Evolutionary conservation across 116 monocot species (phyloP).

Genomic region (Papilionanthe hybrid): DNA sequence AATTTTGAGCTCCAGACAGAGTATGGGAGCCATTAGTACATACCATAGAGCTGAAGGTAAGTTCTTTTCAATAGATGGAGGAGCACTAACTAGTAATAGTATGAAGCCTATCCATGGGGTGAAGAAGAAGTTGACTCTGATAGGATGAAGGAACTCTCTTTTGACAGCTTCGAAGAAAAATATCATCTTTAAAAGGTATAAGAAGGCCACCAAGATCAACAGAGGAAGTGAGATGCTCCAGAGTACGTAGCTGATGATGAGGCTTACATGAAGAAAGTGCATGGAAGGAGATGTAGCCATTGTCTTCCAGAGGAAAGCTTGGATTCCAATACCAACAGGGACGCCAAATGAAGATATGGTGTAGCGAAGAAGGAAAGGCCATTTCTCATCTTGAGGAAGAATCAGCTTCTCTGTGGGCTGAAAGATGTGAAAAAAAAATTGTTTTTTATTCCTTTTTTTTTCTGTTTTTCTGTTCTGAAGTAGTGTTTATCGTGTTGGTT

Average conservation of each 20-base stretch:
- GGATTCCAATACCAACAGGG: constrained; percentile 17
- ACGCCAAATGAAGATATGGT: constrained; percentile 19
- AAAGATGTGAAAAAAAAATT: not conserved
- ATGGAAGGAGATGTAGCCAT: constrained; percentile 17
- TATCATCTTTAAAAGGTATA: constrained; percentile 12
- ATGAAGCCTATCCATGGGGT: constrained; percentile 17
- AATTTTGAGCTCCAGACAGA: constrained; percentile 37
- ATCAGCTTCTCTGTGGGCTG: constrained; percentile 16
- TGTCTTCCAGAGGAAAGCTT: constrained; percentile 22
- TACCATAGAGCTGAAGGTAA: constrained; percentile 14
- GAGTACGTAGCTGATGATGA: constrained; percentile 1
- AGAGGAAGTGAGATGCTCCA: constrained; percentile 13
- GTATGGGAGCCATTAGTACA: constrained; percentile 14
- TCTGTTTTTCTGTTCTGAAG: no score
- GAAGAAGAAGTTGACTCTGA: constrained; percentile 32
- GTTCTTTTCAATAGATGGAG: constrained; percentile 5
- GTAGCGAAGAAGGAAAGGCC: constrained; percentile 27
- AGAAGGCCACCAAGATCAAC: not conserved
- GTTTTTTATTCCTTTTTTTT: no score
- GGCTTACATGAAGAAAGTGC: constrained; percentile 15
- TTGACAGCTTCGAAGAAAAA: constrained; percentile 21
- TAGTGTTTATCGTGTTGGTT: no score
- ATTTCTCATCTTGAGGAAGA: constrained; percentile 23
- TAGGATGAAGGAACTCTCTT: constrained; percentile 18
- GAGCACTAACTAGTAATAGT: constrained; percentile 7